Evolutionary conservation across 2,329 filamentous ascomycete genomes (phyloP).

Genomic region (Paraconiothyrium sp.): DNA sequence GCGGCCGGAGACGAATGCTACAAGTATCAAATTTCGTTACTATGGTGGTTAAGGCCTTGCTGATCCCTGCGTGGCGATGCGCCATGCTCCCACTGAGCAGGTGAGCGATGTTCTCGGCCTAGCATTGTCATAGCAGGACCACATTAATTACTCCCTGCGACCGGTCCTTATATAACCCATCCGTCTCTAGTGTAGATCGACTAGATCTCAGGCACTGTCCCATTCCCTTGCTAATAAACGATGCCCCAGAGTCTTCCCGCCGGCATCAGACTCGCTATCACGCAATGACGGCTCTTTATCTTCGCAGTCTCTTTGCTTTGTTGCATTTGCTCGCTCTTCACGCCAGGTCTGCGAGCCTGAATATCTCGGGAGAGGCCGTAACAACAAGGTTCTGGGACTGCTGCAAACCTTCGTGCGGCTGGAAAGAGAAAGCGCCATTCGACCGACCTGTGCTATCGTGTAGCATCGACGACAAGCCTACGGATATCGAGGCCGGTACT

Average conservation of each 20-base stretch:
- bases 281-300: constrained; percentile 45
- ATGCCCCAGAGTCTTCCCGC: constrained; percentile 44
- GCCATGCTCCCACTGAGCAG: constrained; percentile 36
- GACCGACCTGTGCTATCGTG: constrained; percentile 64
- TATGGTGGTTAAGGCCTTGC: constrained; percentile 43
- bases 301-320: constrained; percentile 37
- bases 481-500: constrained; percentile 57
- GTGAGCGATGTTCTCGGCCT: constrained; percentile 45
- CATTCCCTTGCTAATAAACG: constrained; percentile 42
- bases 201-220: constrained; percentile 43
- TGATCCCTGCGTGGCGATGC: constrained; percentile 45
- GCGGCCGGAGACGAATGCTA: constrained; percentile 31
- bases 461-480: constrained; percentile 63
- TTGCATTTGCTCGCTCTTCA: constrained; percentile 36
- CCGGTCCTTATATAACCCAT: constrained; percentile 46
- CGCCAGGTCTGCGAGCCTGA: constrained; percentile 31
- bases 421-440: constrained; percentile 66
- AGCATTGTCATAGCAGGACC: constrained; percentile 37
- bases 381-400: constrained; percentile 64
- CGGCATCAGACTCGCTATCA: constrained; percentile 40
- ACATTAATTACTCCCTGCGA: constrained; percentile 49
- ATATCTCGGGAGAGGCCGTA: constrained; percentile 42
- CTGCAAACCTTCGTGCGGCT: constrained; percentile 74
- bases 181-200: constrained; percentile 43
- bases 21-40: constrained; percentile 32